Evolutionary conservation across 192 early-diverging fungal genomes (phyloP).

Genomic region (Spinellus fusiger): DNA sequence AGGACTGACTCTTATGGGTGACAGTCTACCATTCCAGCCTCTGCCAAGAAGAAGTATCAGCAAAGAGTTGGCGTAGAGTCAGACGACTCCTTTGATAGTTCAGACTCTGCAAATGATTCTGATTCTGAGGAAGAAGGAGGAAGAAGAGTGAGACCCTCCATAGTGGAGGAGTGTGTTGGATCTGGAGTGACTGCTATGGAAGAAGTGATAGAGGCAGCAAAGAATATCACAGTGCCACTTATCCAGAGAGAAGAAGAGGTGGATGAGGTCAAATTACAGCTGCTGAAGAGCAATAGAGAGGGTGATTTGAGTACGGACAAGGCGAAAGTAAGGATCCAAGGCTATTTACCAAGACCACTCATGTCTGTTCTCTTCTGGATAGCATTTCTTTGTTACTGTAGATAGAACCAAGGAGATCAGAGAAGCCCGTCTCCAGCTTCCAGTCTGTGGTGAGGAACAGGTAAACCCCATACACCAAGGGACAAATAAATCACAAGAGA

Average conservation of each 20-base stretch:
- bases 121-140: conserved; percentile 24
- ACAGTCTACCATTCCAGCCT: conserved; percentile 34
- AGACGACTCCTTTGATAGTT: conserved; percentile 71
- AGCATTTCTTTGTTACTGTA: conserved; percentile 71
- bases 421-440: conserved; percentile 71
- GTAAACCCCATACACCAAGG: no score
- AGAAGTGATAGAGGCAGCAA: conserved; percentile 23
- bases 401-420: conserved; percentile 70
- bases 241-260: conserved; percentile 21
- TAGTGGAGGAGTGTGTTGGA: conserved; percentile 37
- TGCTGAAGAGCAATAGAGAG: conserved; percentile 27
- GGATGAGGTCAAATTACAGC: conserved; percentile 27
- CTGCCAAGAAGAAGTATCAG: conserved; percentile 22
- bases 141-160: conserved; percentile 13
- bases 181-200: conserved; percentile 28
- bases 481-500: no score
- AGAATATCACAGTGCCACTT: conserved; percentile 16
- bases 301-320: conserved; percentile 28
- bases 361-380: not conserved
- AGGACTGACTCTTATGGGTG: not conserved
- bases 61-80: conserved; percentile 25
- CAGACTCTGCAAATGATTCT: conserved; percentile 55
- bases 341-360: not conserved
- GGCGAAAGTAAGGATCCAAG: not conserved
- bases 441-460: conserved; percentile 93